Base-by-base conservation (phyloP, 371 early-diverging fungal genomes). In the Mortierella sp. region DNA sequence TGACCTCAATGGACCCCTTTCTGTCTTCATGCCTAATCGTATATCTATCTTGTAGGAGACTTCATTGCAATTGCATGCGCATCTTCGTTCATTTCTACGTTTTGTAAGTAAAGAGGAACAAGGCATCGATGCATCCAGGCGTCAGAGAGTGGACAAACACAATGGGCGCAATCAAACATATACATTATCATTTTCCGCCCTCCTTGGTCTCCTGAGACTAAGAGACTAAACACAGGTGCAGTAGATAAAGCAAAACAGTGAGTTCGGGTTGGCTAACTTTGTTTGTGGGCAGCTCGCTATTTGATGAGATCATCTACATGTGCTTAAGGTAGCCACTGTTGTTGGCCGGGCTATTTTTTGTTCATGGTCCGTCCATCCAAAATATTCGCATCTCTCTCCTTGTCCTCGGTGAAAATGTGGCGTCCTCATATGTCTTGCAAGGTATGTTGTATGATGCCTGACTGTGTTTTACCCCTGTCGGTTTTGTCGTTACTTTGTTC, bases 321-420 rank as follows among this genome's bases (percentile, higher is more conserved):
- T 27, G 43, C 38, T 43, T 24, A 44, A 54, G n/a, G n/a, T 74
- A 29, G n/a, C 56, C 16, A n/a, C 16, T 29, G 35, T 44, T 10
- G 46, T 71, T 71, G 71, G 46, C 38, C 38, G 65, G 65, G 35
- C 41, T 65, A 38, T 38, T 65, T 65, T 65, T 65, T 65, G 65
- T 65, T 41, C 65, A 65, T 60, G 60, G 60, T 60, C 16, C 18
- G 51, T 51, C 21, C 51, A 51, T 51, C 32, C 60, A 60, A 32
- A 60, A 60, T 60, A 16, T 27, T 60, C 60, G 35, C 60, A 60
- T 65, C 65, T 65, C 35, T 65, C 35, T 35, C 14, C 18, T 35
- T 18, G 14, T 63, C 65, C 38, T 65, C 18, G 18, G 51, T 18
- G 51, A 51, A 5, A 48, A 48, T 48, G 48, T 48, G 1, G 51